Evolutionary conservation across 345 rosid genomes (phyloP).

Genomic region (Excoecaria cochinchinensis): DNA sequence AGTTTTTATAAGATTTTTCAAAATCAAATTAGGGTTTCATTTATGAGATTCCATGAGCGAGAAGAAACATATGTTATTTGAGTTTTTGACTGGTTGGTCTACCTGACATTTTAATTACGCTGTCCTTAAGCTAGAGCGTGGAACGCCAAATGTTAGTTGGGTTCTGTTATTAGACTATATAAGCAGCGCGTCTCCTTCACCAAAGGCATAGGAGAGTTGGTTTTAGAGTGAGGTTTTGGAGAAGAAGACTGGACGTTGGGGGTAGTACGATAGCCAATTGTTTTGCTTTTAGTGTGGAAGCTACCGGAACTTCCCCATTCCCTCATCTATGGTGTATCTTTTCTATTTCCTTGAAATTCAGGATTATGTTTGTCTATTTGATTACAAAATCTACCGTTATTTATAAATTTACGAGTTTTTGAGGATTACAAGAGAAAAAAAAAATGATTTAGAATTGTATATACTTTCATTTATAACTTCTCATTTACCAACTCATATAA

Average conservation of each 20-base stretch:
- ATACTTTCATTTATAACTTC: too few species aligned
- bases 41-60: too few species aligned
- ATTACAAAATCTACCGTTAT: too few species aligned
- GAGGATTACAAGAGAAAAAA: too few species aligned
- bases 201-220: background rate
- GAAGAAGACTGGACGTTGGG: conserved; percentile 36
- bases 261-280: background rate
- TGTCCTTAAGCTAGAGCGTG: background rate
- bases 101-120: conserved; percentile 53
- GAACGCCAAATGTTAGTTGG: conserved; percentile 1
- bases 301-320: background rate
- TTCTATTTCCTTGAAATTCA: too few species aligned
- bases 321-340: background rate
- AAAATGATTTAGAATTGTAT: too few species aligned
- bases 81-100: conserved; percentile 83
- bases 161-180: background rate
- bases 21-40: background rate
- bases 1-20: too few species aligned
- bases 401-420: too few species aligned
- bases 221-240: background rate
- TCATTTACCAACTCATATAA: too few species aligned
- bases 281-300: background rate
- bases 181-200: background rate
- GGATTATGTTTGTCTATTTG: too few species aligned
- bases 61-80: too few species aligned